Evolutionary conservation across 306 rosid genomes (phyloP).

Genomic region (Prinsepia uniflora): DNA sequence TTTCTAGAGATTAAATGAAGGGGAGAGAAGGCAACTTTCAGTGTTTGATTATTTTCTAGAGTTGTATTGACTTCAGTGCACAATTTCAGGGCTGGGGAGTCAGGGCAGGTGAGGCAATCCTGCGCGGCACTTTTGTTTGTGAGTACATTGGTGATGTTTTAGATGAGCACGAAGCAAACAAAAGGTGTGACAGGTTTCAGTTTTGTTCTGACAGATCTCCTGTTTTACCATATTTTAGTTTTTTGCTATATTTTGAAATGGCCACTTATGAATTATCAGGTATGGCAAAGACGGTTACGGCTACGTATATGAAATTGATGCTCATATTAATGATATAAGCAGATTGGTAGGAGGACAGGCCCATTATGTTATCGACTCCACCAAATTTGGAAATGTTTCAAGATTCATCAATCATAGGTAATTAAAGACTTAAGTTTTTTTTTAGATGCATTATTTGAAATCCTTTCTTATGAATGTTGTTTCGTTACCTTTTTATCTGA

Average conservation of each 20-base stretch:
- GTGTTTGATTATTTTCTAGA: slow-evolving; percentile 17
- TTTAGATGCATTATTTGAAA: not conserved
- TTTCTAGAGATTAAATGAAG: not conserved
- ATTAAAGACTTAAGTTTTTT: slow-evolving; percentile 15
- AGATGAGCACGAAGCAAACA: slow-evolving; percentile 61
- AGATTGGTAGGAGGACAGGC: slow-evolving; percentile 73
- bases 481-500: not conserved
- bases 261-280: slow-evolving; percentile 44
- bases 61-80: slow-evolving; percentile 25
- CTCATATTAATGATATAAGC: slow-evolving; percentile 80
- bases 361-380: slow-evolving; percentile 61
- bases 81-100: slow-evolving; percentile 81
- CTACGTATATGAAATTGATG: slow-evolving; percentile 57
- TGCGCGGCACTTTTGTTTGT: slow-evolving; percentile 90
- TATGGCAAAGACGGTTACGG: slow-evolving; percentile 45
- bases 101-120: slow-evolving; percentile 81
- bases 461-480: not conserved
- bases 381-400: slow-evolving; percentile 80
- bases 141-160: slow-evolving; percentile 91
- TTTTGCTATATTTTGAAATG: slow-evolving; percentile 20
- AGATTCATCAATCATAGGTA: slow-evolving; percentile 97
- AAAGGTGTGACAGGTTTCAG: slow-evolving; percentile 60
- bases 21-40: not conserved
- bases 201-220: slow-evolving; percentile 26
- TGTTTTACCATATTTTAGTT: not conserved